A percentile compares a stretch with the other conserved stretches of the same genome.
Evolutionary conservation across 2,329 filamentous ascomycete species (phyloP).

Genomic region (Fusarium pilosicola): DNA sequence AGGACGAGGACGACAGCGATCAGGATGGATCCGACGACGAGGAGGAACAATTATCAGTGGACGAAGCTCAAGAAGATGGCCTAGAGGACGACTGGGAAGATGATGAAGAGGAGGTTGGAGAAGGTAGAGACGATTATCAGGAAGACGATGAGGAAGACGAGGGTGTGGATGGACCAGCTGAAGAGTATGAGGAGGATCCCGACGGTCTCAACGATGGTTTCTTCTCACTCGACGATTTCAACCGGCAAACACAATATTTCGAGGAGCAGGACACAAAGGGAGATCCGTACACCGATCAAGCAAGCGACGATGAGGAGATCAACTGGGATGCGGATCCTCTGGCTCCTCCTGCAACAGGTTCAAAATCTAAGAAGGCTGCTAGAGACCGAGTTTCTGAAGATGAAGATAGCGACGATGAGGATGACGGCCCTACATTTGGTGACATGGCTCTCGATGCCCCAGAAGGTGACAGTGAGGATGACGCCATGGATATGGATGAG

Average conservation of each 20-base stretch:
- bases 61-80: slow-evolving; percentile 39
- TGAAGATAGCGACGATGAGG: slow-evolving; percentile 72
- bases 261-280: slow-evolving; percentile 85
- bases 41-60: slow-evolving; percentile 38
- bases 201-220: slow-evolving; percentile 96
- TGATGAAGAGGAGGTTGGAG: slow-evolving; percentile 50
- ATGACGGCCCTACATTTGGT: slow-evolving; percentile 84
- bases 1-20: slow-evolving; percentile 44
- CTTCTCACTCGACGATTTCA: slow-evolving; percentile 98
- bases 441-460: slow-evolving; percentile 79
- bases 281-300: slow-evolving; percentile 77
- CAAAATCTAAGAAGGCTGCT: slow-evolving; percentile 44
- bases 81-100: slow-evolving; percentile 49
- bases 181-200: slow-evolving; percentile 67
- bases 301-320: slow-evolving; percentile 85
- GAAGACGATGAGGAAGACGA: slow-evolving; percentile 52
- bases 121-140: slow-evolving; percentile 47
- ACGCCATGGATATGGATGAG: slow-evolving; percentile 63
- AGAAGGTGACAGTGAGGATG: slow-evolving; percentile 74
- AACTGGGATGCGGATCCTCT: slow-evolving; percentile 88
- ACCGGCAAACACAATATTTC: slow-evolving; percentile 88
- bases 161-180: slow-evolving; percentile 56
- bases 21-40: slow-evolving; percentile 46
- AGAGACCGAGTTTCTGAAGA: slow-evolving; percentile 42
- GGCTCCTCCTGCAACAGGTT: slow-evolving; percentile 48